Percentiles rank a stretch among this genome's conserved stretches.
These are phyloP conservation scores for Plantago rigida DNA, from an alignment of 305 asterid species.

Conservation along the genomic window DNA sequence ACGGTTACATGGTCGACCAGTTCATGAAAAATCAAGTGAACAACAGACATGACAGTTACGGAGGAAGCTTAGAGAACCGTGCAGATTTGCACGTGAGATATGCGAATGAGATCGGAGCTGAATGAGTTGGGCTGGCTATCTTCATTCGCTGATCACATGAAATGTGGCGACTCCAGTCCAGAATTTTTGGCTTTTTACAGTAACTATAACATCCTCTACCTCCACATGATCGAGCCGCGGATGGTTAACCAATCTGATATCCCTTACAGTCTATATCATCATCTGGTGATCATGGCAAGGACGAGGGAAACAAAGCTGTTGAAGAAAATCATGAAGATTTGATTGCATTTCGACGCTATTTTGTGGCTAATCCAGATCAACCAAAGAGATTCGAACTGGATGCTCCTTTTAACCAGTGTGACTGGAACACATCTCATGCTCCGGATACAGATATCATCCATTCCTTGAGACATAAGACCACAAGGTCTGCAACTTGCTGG, in stretches of 20 bases:
- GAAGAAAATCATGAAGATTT: neutral
- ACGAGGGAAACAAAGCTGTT: conserved; percentile 1
- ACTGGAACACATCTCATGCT: neutral
- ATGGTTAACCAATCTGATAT: neutral
- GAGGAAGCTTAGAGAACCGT: neutral
- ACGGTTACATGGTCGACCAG: neutral
- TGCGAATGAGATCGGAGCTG: neutral
- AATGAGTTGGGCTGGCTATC: neutral
- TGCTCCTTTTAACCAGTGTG: neutral
- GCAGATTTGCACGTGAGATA: neutral
- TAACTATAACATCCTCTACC: neutral
- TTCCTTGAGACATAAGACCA: neutral
- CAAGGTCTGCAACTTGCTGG: too few relatives aligned
- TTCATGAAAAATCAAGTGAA: neutral
- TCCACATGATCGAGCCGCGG: neutral
- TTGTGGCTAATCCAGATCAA: neutral
- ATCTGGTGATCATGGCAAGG: neutral
- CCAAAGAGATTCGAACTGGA: neutral
- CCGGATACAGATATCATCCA: conserved; percentile 1
- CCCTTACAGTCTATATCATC: neutral
- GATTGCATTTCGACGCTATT: neutral
- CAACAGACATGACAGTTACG: neutral
- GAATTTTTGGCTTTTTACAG: neutral
- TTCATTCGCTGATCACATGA: neutral
- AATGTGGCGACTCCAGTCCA: neutral